These are phyloP conservation scores for Fusarium sp. DNA, from an alignment of 2,329 filamentous ascomycete species.

Conservation along the genomic window DNA sequence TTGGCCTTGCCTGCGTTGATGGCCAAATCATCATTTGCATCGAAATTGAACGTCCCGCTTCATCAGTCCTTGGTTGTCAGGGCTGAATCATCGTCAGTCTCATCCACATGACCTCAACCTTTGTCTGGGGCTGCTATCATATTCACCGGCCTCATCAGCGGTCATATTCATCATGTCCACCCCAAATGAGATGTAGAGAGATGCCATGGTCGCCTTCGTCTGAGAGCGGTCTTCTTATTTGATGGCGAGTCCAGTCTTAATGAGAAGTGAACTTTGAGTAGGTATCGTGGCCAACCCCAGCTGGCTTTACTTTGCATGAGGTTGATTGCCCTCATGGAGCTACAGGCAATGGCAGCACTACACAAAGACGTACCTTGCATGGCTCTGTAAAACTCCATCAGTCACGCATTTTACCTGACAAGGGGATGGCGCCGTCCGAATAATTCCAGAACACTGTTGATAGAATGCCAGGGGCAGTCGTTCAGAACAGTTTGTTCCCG, in stretches of 20 bases:
- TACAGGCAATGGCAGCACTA: background rate
- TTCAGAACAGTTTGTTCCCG: conserved; percentile 24
- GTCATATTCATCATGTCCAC: conserved; percentile 8
- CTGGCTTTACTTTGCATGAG: no score
- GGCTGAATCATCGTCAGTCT: conserved; percentile 27
- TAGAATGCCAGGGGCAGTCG: conserved; percentile 10
- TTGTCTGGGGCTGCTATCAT: conserved; percentile 12
- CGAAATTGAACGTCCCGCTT: conserved; percentile 11
- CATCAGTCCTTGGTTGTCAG: conserved; percentile 41
- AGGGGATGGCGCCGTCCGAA: conserved; percentile 27
- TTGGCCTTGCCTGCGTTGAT: conserved; percentile 2
- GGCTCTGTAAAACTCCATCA: conserved; percentile 22
- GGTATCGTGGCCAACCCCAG: no score
- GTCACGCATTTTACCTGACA: conserved; percentile 32
- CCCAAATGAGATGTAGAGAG: background rate
- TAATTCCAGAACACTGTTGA: conserved; percentile 17
- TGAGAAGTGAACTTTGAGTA: no score
- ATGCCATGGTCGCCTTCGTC: background rate
- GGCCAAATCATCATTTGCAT: conserved; percentile 3
- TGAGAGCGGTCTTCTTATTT: no score
- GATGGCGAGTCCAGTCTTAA: no score
- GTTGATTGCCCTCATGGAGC: no score
- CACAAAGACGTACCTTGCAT: conserved; percentile 32
- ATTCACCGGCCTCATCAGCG: conserved; percentile 17
- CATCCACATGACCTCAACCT: conserved; percentile 13